These are phyloP conservation scores for Hirsutella rhossiliensis DNA, from an alignment of 2,329 filamentous ascomycete species.

Conservation along the genomic window DNA sequence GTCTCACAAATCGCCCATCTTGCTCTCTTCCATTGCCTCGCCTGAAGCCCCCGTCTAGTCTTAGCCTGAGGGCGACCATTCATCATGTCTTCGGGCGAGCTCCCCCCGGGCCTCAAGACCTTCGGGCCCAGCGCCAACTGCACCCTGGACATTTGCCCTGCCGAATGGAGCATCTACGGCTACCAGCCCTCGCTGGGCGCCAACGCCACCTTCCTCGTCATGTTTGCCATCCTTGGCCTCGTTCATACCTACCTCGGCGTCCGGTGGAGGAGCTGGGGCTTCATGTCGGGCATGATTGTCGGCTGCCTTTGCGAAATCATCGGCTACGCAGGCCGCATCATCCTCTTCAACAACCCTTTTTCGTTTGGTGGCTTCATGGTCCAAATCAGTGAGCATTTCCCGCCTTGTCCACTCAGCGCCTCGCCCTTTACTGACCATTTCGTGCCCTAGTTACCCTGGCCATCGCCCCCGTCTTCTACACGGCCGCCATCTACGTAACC, in stretches of 20 bases:
- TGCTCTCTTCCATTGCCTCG: too few relatives aligned
- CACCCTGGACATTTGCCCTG: conserved; percentile 32
- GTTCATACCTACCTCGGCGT: conserved; percentile 33
- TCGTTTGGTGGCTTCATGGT: conserved; percentile 48
- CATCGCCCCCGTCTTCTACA: conserved; percentile 31
- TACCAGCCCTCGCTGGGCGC: conserved; percentile 42
- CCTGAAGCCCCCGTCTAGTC: too few relatives aligned
- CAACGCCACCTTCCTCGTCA: conserved; percentile 36
- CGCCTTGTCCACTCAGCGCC: too few relatives aligned
- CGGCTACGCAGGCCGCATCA: conserved; percentile 49
- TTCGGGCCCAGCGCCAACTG: conserved; percentile 35
- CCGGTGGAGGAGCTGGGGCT: conserved; percentile 34
- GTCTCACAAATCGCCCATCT: too few relatives aligned
- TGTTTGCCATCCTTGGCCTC: conserved; percentile 32
- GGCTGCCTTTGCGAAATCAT: conserved; percentile 47
- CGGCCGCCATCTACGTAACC: conserved; percentile 56
- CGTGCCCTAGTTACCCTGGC: conserved; percentile 39
- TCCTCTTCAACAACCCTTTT: conserved; percentile 47
- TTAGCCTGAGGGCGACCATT: too few relatives aligned
- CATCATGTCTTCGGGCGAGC: conserved; percentile 1
- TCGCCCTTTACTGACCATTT: too few relatives aligned
- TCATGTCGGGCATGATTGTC: conserved; percentile 37
- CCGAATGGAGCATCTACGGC: conserved; percentile 35
- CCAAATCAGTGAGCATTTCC: conserved; percentile 40
- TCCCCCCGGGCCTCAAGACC: conserved; percentile 9